Evolutionary conservation across 169 alveolate species (phyloP).

Genomic region (Plasmodium sp.): DNA sequence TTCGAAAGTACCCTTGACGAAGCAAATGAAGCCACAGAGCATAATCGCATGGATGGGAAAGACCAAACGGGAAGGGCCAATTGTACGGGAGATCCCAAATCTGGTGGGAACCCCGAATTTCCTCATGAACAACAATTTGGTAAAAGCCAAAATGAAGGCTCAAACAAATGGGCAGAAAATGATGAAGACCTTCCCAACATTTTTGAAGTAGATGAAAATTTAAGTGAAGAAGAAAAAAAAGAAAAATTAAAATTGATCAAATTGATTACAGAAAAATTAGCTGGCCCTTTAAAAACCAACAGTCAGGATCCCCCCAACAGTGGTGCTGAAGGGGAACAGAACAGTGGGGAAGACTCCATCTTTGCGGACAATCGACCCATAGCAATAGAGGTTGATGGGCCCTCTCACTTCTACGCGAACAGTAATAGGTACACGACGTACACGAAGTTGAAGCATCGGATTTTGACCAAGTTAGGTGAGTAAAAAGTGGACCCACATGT

Average conservation of each 20-base stretch:
- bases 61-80: neutral
- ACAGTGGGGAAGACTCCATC: slow-evolving; percentile 23
- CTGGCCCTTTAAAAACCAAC: slow-evolving; percentile 54
- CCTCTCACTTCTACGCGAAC: slow-evolving; percentile 93
- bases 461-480: slow-evolving; percentile 91
- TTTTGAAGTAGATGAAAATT: slow-evolving; percentile 73
- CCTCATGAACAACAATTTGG: neutral
- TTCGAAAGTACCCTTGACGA: neutral
- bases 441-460: slow-evolving; percentile 93
- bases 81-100: neutral
- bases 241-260: slow-evolving; percentile 58
- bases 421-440: slow-evolving; percentile 88
- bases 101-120: neutral
- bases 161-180: slow-evolving; percentile 40
- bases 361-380: slow-evolving; percentile 87
- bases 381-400: slow-evolving; percentile 95
- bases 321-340: neutral
- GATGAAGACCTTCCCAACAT: slow-evolving; percentile 70
- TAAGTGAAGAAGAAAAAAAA: slow-evolving; percentile 67
- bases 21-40: neutral
- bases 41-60: neutral
- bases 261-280: slow-evolving; percentile 71
- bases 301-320: neutral
- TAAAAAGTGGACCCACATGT: neutral
- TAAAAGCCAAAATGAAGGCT: neutral